A percentile compares a stretch with the other conserved stretches of the same genome.
Conservation (phyloP, 352 stramenopile genomes). For the Globisporangium spinosum region DNA sequence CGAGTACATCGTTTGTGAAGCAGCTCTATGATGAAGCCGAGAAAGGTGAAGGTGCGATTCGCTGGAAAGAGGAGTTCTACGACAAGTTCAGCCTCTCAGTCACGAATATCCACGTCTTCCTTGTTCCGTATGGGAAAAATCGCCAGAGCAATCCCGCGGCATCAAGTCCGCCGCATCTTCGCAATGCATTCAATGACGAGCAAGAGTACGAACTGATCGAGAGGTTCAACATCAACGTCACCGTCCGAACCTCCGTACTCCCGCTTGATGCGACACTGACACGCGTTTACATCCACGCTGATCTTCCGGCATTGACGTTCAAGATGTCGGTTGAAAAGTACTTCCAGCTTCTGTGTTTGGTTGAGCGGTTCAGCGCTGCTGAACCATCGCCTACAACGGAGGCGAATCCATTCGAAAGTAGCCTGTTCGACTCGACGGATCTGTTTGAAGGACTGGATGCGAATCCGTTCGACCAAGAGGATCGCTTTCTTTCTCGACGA, state of each 20-base stretch:
- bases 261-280: slow-evolving; percentile 82
- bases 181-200: slow-evolving; percentile 40
- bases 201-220: slow-evolving; percentile 79
- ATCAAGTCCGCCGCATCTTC: slow-evolving; percentile 34
- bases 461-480: slow-evolving; percentile 29
- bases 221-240: slow-evolving; percentile 87
- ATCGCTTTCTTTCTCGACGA: slow-evolving; percentile 16
- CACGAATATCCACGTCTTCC: slow-evolving; percentile 77
- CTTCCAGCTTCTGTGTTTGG: slow-evolving; percentile 57
- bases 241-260: slow-evolving; percentile 77
- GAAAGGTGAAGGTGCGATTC: slow-evolving; percentile 75
- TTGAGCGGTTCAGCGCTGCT: slow-evolving; percentile 53
- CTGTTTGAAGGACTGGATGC: slow-evolving; percentile 20
- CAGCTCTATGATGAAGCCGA: slow-evolving; percentile 86
- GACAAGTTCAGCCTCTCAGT: slow-evolving; percentile 86
- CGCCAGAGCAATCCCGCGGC: slow-evolving; percentile 5
- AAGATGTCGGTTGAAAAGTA: slow-evolving; percentile 87
- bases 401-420: slow-evolving; percentile 13
- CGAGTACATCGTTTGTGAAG: slow-evolving; percentile 78
- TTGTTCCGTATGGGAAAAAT: slow-evolving; percentile 72
- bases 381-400: slow-evolving; percentile 7
- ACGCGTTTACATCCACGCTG: slow-evolving; percentile 77
- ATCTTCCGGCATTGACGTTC: slow-evolving; percentile 78
- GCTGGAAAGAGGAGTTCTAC: slow-evolving; percentile 90
- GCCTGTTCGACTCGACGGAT: slow-evolving; percentile 19